phyloP scores from a whole-genome alignment of 345 rosid genomes.

The Moricandia moricandioides region DNA sequence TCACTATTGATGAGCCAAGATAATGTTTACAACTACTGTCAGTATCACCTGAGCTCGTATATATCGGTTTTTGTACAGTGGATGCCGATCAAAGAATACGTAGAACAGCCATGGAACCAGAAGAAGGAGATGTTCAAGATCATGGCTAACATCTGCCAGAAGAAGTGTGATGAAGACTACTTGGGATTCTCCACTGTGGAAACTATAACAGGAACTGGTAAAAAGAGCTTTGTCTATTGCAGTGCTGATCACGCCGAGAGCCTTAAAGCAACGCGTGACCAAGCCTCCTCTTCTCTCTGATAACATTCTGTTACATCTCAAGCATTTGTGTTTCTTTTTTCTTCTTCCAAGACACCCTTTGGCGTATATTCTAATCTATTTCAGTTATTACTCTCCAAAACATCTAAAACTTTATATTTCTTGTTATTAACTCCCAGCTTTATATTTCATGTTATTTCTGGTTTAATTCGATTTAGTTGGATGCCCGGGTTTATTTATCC shows the following conservation, averaged over 20 bases:
- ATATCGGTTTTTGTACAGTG: conserved; percentile 43
- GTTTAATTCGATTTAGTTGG: neutral
- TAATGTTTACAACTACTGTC: neutral
- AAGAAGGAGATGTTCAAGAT: conserved; percentile 44
- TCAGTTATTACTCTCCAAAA: neutral
- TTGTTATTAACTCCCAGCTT: neutral
- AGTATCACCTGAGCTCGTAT: neutral
- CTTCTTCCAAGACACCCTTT: neutral
- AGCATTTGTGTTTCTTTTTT: neutral
- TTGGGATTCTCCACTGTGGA: conserved; percentile 53
- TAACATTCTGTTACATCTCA: neutral
- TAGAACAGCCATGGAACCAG: conserved; percentile 52
- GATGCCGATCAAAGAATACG: conserved; percentile 68
- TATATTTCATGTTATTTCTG: neutral
- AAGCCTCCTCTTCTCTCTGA: conserved; percentile 22
- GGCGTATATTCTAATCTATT: conserved; percentile 9
- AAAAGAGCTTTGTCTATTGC: conserved; percentile 47
- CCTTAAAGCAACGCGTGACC: conserved; percentile 1
- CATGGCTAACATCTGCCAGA: conserved; percentile 56
- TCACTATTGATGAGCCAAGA: neutral
- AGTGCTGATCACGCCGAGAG: conserved; percentile 35
- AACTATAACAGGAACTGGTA: conserved; percentile 46
- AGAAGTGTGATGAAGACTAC: conserved; percentile 45
- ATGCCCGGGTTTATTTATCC: neutral
- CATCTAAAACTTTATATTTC: neutral